A percentile compares a stretch with the other conserved stretches of the same genome.
These are phyloP conservation scores for Xerocomus cyaneibrunnescens DNA, from an alignment of 1,284 basidiomycete genomes.

Conservation along the genomic window DNA sequence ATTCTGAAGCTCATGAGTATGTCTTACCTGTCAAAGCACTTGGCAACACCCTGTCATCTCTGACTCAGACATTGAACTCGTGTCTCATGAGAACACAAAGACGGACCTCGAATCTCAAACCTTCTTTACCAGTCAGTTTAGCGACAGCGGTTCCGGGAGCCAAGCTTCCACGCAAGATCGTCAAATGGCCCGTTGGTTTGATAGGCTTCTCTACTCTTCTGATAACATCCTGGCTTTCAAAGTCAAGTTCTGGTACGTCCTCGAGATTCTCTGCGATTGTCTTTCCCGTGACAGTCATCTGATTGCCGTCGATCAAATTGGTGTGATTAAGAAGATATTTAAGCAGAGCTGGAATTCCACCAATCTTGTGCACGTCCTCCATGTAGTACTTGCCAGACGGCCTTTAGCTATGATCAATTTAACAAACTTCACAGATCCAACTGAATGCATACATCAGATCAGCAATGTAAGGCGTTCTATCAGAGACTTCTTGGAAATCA, in stretches of 20 bases:
- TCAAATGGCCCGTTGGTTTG: slow-evolving; percentile 90
- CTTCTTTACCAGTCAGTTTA: slow-evolving; percentile 97
- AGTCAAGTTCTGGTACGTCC: slow-evolving; percentile 74
- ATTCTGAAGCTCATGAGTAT: background rate
- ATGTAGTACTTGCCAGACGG: slow-evolving; percentile 95
- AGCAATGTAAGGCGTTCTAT: slow-evolving; percentile 91
- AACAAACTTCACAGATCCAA: background rate
- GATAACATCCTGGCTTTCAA: slow-evolving; percentile 84
- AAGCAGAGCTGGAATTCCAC: slow-evolving; percentile 81
- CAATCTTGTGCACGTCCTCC: slow-evolving; percentile 93
- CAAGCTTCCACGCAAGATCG: slow-evolving; percentile 88
- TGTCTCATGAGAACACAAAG: background rate
- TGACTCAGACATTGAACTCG: slow-evolving; percentile 7
- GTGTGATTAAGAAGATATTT: slow-evolving; percentile 89
- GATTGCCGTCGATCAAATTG: slow-evolving; percentile 85
- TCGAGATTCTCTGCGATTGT: slow-evolving; percentile 91
- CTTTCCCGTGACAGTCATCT: slow-evolving; percentile 93
- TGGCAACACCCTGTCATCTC: slow-evolving; percentile 58
- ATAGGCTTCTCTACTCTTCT: slow-evolving; percentile 80
- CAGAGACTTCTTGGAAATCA: slow-evolving; percentile 88
- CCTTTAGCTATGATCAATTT: slow-evolving; percentile 37
- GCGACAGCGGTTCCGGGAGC: slow-evolving; percentile 91
- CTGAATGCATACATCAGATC: slow-evolving; percentile 70
- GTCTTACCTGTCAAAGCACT: slow-evolving; percentile 69
- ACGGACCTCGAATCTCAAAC: slow-evolving; percentile 76